These are phyloP conservation scores for Clonostachys rosea DNA, from an alignment of 2,329 filamentous ascomycete genomes.

Conservation along the genomic window DNA sequence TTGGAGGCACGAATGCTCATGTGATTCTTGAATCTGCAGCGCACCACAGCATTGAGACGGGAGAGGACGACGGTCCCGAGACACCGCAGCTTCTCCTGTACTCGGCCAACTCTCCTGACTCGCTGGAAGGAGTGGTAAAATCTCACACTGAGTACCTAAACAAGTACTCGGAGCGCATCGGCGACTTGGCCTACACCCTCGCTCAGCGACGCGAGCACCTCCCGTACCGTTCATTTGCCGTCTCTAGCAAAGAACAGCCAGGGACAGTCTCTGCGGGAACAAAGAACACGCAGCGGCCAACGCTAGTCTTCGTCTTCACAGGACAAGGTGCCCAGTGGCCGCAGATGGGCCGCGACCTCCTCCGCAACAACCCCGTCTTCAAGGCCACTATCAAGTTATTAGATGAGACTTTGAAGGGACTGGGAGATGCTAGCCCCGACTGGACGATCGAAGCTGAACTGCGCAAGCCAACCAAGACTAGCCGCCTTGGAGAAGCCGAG, in stretches of 20 bases:
- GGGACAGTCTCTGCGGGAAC: background rate
- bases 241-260: conserved; percentile 1
- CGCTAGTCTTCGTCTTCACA: conserved; percentile 9
- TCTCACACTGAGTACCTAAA: background rate
- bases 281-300: background rate
- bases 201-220: conserved; percentile 7
- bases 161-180: conserved; percentile 1
- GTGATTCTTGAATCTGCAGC: conserved; percentile 14
- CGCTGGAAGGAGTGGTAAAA: conserved; percentile 4
- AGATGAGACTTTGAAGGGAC: background rate
- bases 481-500: conserved; percentile 19
- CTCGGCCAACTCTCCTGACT: conserved; percentile 9
- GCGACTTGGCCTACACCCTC: conserved; percentile 13
- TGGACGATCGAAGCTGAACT: conserved; percentile 14
- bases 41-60: background rate
- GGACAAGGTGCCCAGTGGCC: conserved; percentile 11
- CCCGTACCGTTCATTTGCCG: conserved; percentile 5
- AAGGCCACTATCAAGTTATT: background rate
- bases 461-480: conserved; percentile 2
- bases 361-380: background rate
- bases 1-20: conserved; percentile 31
- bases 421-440: background rate
- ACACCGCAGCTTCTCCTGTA: conserved; percentile 7
- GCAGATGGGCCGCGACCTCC: conserved; percentile 6
- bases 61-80: background rate